Conservation (phyloP, 192 early-diverging fungal species). For the Backusella liffmaniae region DNA sequence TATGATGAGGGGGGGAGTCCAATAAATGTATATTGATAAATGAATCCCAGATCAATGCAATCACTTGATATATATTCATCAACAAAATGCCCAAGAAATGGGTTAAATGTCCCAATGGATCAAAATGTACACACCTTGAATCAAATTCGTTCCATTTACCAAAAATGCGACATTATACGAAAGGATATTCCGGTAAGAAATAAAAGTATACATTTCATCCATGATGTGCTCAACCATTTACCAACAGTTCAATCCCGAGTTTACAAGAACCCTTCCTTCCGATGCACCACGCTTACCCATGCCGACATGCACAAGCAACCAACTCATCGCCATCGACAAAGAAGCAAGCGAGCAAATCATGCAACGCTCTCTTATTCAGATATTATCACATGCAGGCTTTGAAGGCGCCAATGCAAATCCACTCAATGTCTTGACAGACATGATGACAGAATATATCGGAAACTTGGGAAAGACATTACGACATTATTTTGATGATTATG, state of each 20-base stretch:
- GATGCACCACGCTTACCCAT: background rate
- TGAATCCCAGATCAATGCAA: background rate
- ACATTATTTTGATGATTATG: conserved; percentile 75
- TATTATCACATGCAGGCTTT: conserved; percentile 89
- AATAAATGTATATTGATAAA: background rate
- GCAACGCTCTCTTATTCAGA: conserved; percentile 57
- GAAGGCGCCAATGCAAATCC: conserved; percentile 70
- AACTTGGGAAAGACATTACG: conserved; percentile 85
- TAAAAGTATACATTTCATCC: no score
- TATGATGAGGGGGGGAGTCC: background rate
- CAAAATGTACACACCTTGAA: conserved; percentile 42
- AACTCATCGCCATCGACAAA: conserved; percentile 42
- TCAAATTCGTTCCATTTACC: conserved; percentile 42
- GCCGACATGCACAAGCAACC: background rate
- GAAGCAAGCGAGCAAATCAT: conserved; percentile 57
- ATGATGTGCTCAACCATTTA: no score
- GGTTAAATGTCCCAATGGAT: background rate
- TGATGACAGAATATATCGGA: conserved; percentile 74
- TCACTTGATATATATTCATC: conserved; percentile 44
- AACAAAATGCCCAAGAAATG: conserved; percentile 36
- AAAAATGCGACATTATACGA: conserved; percentile 42
- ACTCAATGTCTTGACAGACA: conserved; percentile 72
- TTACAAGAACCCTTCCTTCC: background rate
- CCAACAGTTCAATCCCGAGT: background rate
- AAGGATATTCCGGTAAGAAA: conserved; percentile 37